A percentile compares a stretch with the other conserved stretches of the same genome.
Evolutionary conservation across 2,329 filamentous ascomycete species (phyloP).

Genomic region (Pyricularia sp.): DNA sequence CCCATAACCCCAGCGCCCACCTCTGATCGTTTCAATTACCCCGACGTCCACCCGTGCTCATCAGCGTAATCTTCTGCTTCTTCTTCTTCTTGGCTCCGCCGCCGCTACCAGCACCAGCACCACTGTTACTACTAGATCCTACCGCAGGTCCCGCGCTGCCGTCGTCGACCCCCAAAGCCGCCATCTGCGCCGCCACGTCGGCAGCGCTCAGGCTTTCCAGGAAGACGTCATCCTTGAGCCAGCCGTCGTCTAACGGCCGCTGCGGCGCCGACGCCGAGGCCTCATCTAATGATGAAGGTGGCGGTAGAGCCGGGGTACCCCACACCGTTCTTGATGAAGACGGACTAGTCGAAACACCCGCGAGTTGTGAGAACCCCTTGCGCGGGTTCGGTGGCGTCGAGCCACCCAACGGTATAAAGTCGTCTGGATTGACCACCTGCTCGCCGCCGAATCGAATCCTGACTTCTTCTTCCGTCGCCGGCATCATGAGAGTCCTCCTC

Average conservation of each 20-base stretch:
- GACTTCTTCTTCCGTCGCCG: conserved; percentile 29
- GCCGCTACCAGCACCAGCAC: conserved; percentile 16
- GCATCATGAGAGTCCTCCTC: conserved; percentile 22
- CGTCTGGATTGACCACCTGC: conserved; percentile 37
- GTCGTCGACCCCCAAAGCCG: conserved; percentile 36
- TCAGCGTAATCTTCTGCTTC: conserved; percentile 63
- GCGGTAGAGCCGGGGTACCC: conserved; percentile 69
- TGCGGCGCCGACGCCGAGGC: conserved; percentile 31
- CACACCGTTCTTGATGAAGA: conserved; percentile 74
- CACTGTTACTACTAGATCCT: conserved; percentile 9
- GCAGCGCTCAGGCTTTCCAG: conserved; percentile 55
- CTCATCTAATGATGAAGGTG: conserved; percentile 31
- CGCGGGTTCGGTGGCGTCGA: conserved; percentile 47
- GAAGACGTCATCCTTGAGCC: conserved; percentile 76
- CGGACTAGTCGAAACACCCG: conserved; percentile 74
- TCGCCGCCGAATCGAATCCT: conserved; percentile 20
- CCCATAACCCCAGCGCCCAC: background rate
- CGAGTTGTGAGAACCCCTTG: conserved; percentile 57
- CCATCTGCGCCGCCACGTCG: conserved; percentile 51
- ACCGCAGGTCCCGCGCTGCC: conserved; percentile 9
- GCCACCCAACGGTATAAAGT: conserved; percentile 55
- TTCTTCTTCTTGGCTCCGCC: conserved; percentile 53
- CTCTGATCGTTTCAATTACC: conserved; percentile 17
- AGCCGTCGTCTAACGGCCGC: conserved; percentile 59
- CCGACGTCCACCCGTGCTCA: conserved; percentile 55